Percentiles rank a stretch among this genome's conserved stretches.
Evolutionary conservation across 2,329 filamentous ascomycete species (phyloP).

Genomic region (Aspergillus fructus): DNA sequence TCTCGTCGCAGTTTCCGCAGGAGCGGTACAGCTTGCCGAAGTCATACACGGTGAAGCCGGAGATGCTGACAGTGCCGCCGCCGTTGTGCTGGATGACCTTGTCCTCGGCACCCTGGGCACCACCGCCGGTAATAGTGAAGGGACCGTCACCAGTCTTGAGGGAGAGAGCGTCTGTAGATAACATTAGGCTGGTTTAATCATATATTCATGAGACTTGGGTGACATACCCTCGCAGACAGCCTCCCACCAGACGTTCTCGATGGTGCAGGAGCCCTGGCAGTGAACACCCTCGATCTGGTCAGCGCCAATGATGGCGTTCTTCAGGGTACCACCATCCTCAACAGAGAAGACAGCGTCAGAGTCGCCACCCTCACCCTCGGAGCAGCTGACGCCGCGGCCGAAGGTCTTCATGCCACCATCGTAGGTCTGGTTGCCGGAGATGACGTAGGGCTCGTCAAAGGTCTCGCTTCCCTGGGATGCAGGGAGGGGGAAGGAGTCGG

Average conservation of each 20-base stretch:
- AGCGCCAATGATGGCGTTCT: slow-evolving; percentile 41
- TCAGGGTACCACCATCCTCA: slow-evolving; percentile 31
- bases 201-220: no score
- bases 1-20: slow-evolving; percentile 45
- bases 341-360: slow-evolving; percentile 39
- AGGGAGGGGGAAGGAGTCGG: slow-evolving; percentile 33
- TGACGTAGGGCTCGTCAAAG: slow-evolving; percentile 43
- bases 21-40: slow-evolving; percentile 49
- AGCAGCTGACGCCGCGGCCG: slow-evolving; percentile 45
- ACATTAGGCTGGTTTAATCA: no score
- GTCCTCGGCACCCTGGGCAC: slow-evolving; percentile 33
- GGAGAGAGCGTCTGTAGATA: slow-evolving; percentile 32
- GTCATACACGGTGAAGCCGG: slow-evolving; percentile 42
- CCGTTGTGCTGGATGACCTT: slow-evolving; percentile 39
- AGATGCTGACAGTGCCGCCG: slow-evolving; percentile 31
- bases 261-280: slow-evolving; percentile 35
- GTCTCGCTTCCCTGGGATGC: slow-evolving; percentile 41
- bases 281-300: slow-evolving; percentile 44
- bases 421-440: slow-evolving; percentile 42
- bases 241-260: slow-evolving; percentile 38
- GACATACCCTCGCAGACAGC: slow-evolving; percentile 38
- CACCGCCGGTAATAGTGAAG: slow-evolving; percentile 38
- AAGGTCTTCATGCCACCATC: slow-evolving; percentile 52
- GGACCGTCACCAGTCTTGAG: slow-evolving; percentile 31
- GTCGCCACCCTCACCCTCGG: slow-evolving; percentile 47